These are phyloP conservation scores for Sechiopsis laciniata DNA, from an alignment of 306 rosid species.

Conservation along the genomic window DNA sequence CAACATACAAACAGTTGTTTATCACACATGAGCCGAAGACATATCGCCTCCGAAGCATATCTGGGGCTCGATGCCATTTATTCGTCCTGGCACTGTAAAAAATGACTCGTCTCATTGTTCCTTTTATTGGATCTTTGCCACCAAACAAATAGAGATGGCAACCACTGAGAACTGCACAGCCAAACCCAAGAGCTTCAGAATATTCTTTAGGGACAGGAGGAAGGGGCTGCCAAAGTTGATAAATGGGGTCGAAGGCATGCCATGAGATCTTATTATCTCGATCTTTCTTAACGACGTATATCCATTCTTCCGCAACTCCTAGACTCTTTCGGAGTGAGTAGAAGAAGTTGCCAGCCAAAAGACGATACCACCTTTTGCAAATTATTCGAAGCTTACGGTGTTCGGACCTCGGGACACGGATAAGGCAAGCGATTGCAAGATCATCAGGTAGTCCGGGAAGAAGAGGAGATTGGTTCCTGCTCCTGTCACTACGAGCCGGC, in stretches of 20 bases:
- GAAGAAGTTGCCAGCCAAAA: constrained; percentile 84
- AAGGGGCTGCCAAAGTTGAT: constrained; percentile 96
- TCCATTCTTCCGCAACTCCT: constrained; percentile 99
- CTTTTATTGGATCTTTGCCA: constrained; percentile 80
- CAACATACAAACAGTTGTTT: constrained; percentile 90
- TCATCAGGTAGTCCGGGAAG: constrained; percentile 98
- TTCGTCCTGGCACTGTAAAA: constrained; percentile 89
- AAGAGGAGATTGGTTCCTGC: constrained; percentile 84
- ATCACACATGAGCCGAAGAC: constrained; percentile 88
- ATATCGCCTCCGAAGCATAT: constrained; percentile 93
- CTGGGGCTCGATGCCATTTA: constrained; percentile 97
- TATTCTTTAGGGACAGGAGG: constrained; percentile 95
- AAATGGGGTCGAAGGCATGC: constrained; percentile 94
- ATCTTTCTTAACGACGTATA: constrained; percentile 88
- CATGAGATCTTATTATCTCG: constrained; percentile 86
- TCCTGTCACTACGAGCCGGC: constrained; percentile 66
- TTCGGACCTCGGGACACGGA: constrained; percentile 87
- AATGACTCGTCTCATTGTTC: constrained; percentile 95
- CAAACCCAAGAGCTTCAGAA: constrained; percentile 92
- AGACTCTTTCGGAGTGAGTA: constrained; percentile 91
- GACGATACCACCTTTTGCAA: constrained; percentile 94
- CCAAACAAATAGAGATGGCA: constrained; percentile 95
- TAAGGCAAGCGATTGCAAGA: constrained; percentile 95
- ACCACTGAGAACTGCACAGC: constrained; percentile 96
- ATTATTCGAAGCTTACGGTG: constrained; percentile 84